Conservation (phyloP, 495 filamentous ascomycete species). For the Aspergillus ellipticus region DNA sequence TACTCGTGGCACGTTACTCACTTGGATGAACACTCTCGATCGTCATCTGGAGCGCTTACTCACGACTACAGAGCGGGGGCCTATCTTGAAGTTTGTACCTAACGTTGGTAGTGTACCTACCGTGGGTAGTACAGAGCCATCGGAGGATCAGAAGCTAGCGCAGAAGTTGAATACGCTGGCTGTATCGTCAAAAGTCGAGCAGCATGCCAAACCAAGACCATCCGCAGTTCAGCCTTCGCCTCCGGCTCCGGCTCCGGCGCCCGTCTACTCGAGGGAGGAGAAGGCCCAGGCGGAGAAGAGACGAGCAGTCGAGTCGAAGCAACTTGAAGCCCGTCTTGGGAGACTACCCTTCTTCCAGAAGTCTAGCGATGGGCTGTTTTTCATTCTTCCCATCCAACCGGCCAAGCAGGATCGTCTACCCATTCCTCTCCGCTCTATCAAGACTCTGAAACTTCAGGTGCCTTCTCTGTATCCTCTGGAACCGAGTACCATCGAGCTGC, state of each 20-base stretch:
- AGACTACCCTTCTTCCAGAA: constrained; percentile 65
- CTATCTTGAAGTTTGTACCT: constrained; percentile 72
- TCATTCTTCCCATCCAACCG: constrained; percentile 70
- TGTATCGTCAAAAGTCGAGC: background rate
- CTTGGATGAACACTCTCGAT: constrained; percentile 69
- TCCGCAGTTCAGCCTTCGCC: constrained; percentile 1
- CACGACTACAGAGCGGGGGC: constrained; percentile 64
- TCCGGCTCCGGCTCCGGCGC: no score
- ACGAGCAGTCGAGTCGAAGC: constrained; percentile 62
- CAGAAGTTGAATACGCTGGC: constrained; percentile 20
- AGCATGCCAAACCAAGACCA: background rate
- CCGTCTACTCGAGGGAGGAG: constrained; percentile 52
- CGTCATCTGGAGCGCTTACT: constrained; percentile 70
- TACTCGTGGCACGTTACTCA: constrained; percentile 58
- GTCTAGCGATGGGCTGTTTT: constrained; percentile 65
- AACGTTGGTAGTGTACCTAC: constrained; percentile 62
- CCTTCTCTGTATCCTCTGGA: constrained; percentile 73
- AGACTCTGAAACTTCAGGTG: constrained; percentile 64
- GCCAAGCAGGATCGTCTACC: constrained; percentile 60
- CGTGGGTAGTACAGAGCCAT: constrained; percentile 31
- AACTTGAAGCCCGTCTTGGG: constrained; percentile 77
- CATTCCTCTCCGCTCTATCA: constrained; percentile 55
- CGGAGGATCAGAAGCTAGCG: constrained; percentile 47
- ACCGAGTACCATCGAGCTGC: constrained; percentile 60
- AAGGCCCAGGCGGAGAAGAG: constrained; percentile 59